These are phyloP conservation scores for Neocucurbitaria cava DNA, from an alignment of 2,329 filamentous ascomycete species.

Conservation along the genomic window DNA sequence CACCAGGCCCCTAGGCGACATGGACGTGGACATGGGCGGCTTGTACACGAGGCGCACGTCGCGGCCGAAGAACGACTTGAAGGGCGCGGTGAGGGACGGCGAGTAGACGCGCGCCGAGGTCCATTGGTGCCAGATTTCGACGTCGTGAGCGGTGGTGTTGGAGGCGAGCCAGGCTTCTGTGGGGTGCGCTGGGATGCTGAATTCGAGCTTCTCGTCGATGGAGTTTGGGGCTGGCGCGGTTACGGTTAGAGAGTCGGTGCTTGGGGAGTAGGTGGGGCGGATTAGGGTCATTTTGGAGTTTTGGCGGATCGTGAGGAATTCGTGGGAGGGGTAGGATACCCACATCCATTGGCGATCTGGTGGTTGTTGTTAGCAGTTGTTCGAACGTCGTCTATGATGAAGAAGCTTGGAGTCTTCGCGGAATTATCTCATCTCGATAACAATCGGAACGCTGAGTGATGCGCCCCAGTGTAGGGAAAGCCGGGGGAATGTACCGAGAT, in stretches of 20 bases:
- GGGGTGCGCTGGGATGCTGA: slow-evolving; percentile 64
- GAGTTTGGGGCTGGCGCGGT: slow-evolving; percentile 52
- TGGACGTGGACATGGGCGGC: slow-evolving; percentile 60
- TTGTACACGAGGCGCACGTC: slow-evolving; percentile 68
- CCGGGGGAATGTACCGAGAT: slow-evolving; percentile 50
- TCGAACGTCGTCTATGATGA: neutral
- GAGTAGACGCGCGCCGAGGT: slow-evolving; percentile 66
- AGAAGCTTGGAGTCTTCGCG: neutral
- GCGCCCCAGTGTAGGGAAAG: neutral
- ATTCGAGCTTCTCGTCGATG: slow-evolving; percentile 38
- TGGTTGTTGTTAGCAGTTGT: slow-evolving; percentile 13
- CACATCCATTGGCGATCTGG: slow-evolving; percentile 72
- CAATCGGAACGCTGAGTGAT: neutral
- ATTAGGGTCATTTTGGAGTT: slow-evolving; percentile 69
- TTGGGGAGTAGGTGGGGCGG: slow-evolving; percentile 58
- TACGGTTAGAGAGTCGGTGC: slow-evolving; percentile 58
- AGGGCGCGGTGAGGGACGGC: slow-evolving; percentile 58
- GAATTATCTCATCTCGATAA: neutral
- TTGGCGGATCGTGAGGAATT: slow-evolving; percentile 69
- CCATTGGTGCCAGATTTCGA: slow-evolving; percentile 65
- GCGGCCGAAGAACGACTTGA: slow-evolving; percentile 63
- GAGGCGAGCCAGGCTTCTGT: slow-evolving; percentile 59
- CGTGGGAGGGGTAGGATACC: slow-evolving; percentile 58
- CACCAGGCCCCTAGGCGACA: too few species aligned
- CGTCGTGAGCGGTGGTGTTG: slow-evolving; percentile 59